Conservation (phyloP, 2,329 filamentous ascomycete genomes). For the Cytospora leucostoma region DNA sequence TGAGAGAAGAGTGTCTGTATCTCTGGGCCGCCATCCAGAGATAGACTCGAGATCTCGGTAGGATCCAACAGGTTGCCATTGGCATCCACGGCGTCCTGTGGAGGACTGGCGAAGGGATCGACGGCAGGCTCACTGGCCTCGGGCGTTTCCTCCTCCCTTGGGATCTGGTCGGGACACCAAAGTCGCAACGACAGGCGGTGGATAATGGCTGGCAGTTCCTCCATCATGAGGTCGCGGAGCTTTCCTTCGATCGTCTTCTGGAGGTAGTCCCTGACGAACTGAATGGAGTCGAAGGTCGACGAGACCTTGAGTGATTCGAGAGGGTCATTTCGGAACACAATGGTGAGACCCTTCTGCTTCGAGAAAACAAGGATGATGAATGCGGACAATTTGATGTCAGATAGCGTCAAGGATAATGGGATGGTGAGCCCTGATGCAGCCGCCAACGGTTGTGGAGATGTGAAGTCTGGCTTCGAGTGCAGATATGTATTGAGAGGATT, state of each 20-base stretch:
- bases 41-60: constrained; percentile 73
- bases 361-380: constrained; percentile 99
- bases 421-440: constrained; percentile 92
- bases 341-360: constrained; percentile 91
- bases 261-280: constrained; percentile 95
- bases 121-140: constrained; percentile 61
- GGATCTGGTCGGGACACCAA: constrained; percentile 84
- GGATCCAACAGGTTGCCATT: constrained; percentile 76
- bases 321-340: constrained; percentile 97
- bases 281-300: constrained; percentile 98
- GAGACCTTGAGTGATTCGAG: constrained; percentile 97
- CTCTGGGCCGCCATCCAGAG: constrained; percentile 77
- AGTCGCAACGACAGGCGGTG: constrained; percentile 85
- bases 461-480: constrained; percentile 86
- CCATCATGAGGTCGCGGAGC: constrained; percentile 92
- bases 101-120: constrained; percentile 80
- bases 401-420: constrained; percentile 94
- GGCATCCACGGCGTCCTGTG: constrained; percentile 78
- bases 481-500: constrained; percentile 97
- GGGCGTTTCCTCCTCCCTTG: constrained; percentile 61
- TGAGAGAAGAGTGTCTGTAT: constrained; percentile 91
- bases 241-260: constrained; percentile 96
- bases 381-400: constrained; percentile 91
- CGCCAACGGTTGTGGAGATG: constrained; percentile 87
- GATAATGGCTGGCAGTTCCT: constrained; percentile 94